phyloP scores from a whole-genome alignment of 2,329 filamentous ascomycete species.

The Colletotrichum siamense region DNA sequence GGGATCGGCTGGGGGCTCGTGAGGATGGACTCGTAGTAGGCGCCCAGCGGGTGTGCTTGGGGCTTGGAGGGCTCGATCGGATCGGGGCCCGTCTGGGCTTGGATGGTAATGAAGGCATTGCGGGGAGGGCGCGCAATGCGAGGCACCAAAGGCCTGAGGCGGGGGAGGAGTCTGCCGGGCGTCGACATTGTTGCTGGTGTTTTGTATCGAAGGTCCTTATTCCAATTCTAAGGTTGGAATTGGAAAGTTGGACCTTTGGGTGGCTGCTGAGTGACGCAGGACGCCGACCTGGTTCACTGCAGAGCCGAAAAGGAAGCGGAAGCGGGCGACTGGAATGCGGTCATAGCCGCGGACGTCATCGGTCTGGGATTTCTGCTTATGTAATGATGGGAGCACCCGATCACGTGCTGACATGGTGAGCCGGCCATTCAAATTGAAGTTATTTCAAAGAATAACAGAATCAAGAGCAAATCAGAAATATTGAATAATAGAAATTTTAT shows the following conservation, averaged over 20 bases:
- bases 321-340: conserved; percentile 7
- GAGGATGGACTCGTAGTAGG: conserved; percentile 66
- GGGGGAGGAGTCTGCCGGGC: conserved; percentile 32
- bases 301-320: background rate
- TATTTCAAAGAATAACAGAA: background rate
- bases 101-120: conserved; percentile 29
- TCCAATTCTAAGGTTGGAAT: background rate
- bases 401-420: background rate
- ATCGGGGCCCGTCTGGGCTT: conserved; percentile 29
- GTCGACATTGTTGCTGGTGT: conserved; percentile 33
- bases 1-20: conserved; percentile 47
- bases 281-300: conserved; percentile 7
- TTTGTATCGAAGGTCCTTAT: background rate
- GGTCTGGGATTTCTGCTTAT: conserved; percentile 22
- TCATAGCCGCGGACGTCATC: conserved; percentile 37
- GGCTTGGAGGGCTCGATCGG: conserved; percentile 33
- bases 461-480: background rate
- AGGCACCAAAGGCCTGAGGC: conserved; percentile 32
- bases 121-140: conserved; percentile 30
- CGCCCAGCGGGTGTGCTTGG: conserved; percentile 55
- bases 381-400: background rate
- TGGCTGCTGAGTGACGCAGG: conserved; percentile 11
- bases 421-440: background rate
- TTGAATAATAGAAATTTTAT: too few relatives aligned
- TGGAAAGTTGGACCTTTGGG: background rate